Base-by-base conservation (phyloP, 108 stramenopile genomes). In the Ochromonas danica region DNA sequence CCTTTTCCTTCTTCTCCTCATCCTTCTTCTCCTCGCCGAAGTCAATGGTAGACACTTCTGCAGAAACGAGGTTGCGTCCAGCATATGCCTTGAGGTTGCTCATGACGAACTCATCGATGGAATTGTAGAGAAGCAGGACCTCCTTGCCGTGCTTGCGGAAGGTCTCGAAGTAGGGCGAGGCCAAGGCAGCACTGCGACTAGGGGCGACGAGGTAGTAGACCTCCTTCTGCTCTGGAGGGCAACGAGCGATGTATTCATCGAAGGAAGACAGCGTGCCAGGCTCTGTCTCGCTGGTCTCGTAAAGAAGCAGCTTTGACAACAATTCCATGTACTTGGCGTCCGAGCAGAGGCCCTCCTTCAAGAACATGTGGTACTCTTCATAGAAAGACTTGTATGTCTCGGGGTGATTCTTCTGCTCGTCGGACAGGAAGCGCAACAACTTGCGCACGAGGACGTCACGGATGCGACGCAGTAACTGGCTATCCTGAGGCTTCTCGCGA, bases 101-200 rank as follows among this genome's bases (percentile, higher is more conserved):
- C 95, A 99, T 95, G 67, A 96, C 96, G 78, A 99, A 98, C 82
- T 98, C 98, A 80, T 99, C 98, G 82, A 98, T 95, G 28, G 94
- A 88, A 51, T 92, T 88, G 83, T 95, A 98, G 41, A 97, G 81
- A 81, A 96, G 97, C 71, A 98, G 84, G 28, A 95, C 80, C 63
- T 87, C 70, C 14, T 0, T 0, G 38, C 31, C 45, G n/a, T 85
- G 83, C 70, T 90, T 87, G 38, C 94, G 87, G 84, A 99, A 99
- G 1, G 91, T 93, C 83, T 99, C 98, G 81, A 93, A 88, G 89
- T 99, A 99, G 0, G 98, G 98, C 78, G 93, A 94, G 78, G 90
- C 88, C 25, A 92, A 71, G 3, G 85, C 85, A 39, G 95, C 85
- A 42, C 94, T 94, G 33, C 98, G 86, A 77, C 91, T 89, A 1